Percentiles rank a stretch among this genome's conserved stretches.
Evolutionary conservation across 2,329 filamentous ascomycete genomes (phyloP).

Genomic region (Apiospora pterosperma): DNA sequence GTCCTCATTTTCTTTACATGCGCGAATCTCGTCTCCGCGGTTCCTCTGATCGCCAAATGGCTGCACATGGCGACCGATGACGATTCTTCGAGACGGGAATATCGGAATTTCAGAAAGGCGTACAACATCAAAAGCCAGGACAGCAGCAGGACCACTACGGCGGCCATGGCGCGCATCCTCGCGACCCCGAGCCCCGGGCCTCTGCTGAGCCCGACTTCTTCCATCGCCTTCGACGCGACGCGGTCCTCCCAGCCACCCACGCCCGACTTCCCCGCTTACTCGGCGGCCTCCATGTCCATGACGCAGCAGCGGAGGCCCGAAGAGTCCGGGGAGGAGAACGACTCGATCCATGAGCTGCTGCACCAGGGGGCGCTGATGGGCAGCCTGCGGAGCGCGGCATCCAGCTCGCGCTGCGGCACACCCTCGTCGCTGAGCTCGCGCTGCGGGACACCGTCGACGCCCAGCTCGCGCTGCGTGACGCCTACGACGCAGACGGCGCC

Average conservation of each 20-base stretch:
- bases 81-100: not conserved
- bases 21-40: conserved; percentile 22
- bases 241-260: not conserved
- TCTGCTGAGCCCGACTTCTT: not conserved
- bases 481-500: not conserved
- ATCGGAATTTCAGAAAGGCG: not conserved
- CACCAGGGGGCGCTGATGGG: not conserved
- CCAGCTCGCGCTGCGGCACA: not conserved
- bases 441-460: not conserved
- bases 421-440: not conserved
- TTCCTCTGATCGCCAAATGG: conserved; percentile 14
- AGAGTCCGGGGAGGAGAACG: not conserved
- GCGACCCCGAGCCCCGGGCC: not conserved
- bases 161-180: not conserved
- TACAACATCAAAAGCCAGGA: not conserved
- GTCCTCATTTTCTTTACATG: conserved; percentile 26
- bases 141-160: not conserved
- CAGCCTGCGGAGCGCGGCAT: not conserved
- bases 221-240: not conserved
- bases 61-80: not conserved
- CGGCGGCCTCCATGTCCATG: not conserved
- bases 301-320: not conserved
- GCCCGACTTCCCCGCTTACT: not conserved
- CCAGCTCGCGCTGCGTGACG: not conserved
- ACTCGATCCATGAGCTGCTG: not conserved